A percentile compares a stretch with the other conserved stretches of the same genome.
phyloP scores from a whole-genome alignment of 495 filamentous ascomycete species.

The Filosporella fistucella region DNA sequence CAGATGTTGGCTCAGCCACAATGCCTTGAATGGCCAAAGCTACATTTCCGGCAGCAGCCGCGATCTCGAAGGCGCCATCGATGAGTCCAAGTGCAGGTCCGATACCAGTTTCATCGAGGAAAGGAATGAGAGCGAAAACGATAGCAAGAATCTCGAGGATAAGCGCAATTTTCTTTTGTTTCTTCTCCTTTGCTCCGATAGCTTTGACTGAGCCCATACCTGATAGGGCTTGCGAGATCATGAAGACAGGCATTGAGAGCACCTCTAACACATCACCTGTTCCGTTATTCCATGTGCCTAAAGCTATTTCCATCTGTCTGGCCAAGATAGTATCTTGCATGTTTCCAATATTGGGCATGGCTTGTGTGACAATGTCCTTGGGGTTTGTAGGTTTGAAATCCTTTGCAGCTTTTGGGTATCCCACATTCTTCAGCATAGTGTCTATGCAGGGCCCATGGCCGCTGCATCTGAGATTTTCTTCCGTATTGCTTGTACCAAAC shows the following conservation, averaged over 20 bases:
- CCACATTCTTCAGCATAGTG: constrained; percentile 7
- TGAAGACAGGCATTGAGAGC: constrained; percentile 20
- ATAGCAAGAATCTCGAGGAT: constrained; percentile 20
- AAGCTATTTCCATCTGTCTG: constrained; percentile 5
- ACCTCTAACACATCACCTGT: constrained; percentile 14
- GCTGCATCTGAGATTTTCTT: constrained; percentile 1
- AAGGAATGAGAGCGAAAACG: constrained; percentile 19
- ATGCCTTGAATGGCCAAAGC: constrained; percentile 20
- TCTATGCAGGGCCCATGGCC: neutral
- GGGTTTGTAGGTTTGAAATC: constrained; percentile 15
- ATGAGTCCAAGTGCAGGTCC: constrained; percentile 3
- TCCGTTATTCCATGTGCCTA: constrained; percentile 3
- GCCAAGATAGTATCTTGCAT: constrained; percentile 13
- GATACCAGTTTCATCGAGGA: constrained; percentile 11
- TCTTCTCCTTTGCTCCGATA: constrained; percentile 17
- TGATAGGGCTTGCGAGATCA: constrained; percentile 17
- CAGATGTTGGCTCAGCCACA: constrained; percentile 17
- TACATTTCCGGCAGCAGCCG: constrained; percentile 12
- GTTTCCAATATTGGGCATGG: constrained; percentile 3
- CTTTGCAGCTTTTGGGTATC: constrained; percentile 8
- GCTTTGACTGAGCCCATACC: constrained; percentile 20
- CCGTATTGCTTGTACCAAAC: constrained; percentile 1
- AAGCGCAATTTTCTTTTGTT: constrained; percentile 14
- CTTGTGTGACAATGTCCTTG: constrained; percentile 16
- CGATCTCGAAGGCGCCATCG: constrained; percentile 4